Conservation (phyloP, 768 basidiomycete genomes). For the Bullera alba region DNA sequence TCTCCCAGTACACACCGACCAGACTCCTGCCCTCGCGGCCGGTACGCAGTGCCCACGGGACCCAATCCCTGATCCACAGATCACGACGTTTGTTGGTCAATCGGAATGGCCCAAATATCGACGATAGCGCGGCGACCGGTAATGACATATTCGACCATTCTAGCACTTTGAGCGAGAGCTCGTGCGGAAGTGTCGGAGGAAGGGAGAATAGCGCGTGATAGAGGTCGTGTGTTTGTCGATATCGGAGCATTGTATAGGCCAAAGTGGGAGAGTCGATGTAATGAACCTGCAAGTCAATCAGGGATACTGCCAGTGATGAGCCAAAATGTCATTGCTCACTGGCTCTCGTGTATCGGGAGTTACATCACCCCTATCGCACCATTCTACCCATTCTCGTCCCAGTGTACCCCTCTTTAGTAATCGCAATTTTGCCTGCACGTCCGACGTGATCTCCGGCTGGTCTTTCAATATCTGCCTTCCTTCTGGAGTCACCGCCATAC, state of each 20-base stretch:
- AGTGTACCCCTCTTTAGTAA: slow-evolving; percentile 70
- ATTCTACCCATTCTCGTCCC: slow-evolving; percentile 76
- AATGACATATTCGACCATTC: slow-evolving; percentile 87
- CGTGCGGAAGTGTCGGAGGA: slow-evolving; percentile 81
- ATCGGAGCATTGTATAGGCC: slow-evolving; percentile 96
- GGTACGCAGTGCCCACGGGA: slow-evolving; percentile 85
- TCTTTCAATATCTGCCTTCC: slow-evolving; percentile 78
- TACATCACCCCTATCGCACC: slow-evolving; percentile 79
- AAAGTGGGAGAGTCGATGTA: slow-evolving; percentile 92
- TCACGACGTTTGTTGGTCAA: slow-evolving; percentile 55
- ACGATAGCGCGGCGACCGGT: slow-evolving; percentile 77
- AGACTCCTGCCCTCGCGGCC: slow-evolving; percentile 68
- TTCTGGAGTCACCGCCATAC: slow-evolving; percentile 70
- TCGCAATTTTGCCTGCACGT: slow-evolving; percentile 64
- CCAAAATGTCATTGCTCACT: slow-evolving; percentile 52
- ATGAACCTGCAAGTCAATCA: slow-evolving; percentile 65
- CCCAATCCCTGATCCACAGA: slow-evolving; percentile 67
- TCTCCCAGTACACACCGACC: slow-evolving; percentile 92
- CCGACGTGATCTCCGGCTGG: slow-evolving; percentile 67
- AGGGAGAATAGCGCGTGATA: slow-evolving; percentile 87
- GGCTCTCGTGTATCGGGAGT: slow-evolving; percentile 90
- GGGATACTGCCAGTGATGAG: not conserved
- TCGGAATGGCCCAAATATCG: slow-evolving; percentile 68
- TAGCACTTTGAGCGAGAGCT: slow-evolving; percentile 88
- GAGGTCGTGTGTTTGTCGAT: slow-evolving; percentile 95